A percentile compares a stretch with the other conserved stretches of the same genome.
Conservation (phyloP, 768 basidiomycete species). For the Lentinula aciculospora region DNA sequence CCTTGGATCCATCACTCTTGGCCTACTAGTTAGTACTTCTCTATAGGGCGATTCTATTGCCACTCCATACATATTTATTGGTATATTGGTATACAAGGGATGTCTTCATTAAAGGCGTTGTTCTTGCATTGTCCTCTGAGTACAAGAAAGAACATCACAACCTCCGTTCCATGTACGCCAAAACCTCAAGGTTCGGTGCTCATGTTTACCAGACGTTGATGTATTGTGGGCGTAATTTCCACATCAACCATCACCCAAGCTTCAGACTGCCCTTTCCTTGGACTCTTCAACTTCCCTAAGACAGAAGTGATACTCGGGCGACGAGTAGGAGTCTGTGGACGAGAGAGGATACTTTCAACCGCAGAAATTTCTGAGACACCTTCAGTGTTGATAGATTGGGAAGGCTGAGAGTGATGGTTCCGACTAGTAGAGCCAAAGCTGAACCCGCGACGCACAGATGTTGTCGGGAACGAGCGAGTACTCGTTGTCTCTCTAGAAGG, state of each 20-base stretch:
- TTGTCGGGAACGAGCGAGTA: not conserved
- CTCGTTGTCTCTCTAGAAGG: not conserved
- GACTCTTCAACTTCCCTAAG: slow-evolving; percentile 2
- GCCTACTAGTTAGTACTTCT: not conserved
- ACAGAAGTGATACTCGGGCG: not conserved
- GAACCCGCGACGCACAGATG: slow-evolving; percentile 1
- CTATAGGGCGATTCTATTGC: not conserved
- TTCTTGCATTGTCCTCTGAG: too few relatives aligned
- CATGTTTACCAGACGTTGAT: not conserved
- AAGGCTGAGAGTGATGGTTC: not conserved
- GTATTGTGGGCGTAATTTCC: not conserved
- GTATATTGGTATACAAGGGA: too few relatives aligned
- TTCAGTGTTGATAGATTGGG: not conserved
- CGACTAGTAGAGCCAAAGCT: not conserved
- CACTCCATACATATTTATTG: too few relatives aligned
- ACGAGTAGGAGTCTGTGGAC: not conserved
- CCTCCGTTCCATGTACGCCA: too few relatives aligned
- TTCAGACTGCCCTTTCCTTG: not conserved
- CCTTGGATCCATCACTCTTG: not conserved
- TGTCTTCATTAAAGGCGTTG: too few relatives aligned
- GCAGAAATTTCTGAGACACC: not conserved
- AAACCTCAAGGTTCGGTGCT: not conserved
- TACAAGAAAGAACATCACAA: too few relatives aligned
- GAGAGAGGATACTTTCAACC: not conserved
- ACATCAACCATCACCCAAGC: slow-evolving; percentile 6